phyloP scores from a whole-genome alignment of 2,329 filamentous ascomycete genomes.

The Sordariomycetes sp. region DNA sequence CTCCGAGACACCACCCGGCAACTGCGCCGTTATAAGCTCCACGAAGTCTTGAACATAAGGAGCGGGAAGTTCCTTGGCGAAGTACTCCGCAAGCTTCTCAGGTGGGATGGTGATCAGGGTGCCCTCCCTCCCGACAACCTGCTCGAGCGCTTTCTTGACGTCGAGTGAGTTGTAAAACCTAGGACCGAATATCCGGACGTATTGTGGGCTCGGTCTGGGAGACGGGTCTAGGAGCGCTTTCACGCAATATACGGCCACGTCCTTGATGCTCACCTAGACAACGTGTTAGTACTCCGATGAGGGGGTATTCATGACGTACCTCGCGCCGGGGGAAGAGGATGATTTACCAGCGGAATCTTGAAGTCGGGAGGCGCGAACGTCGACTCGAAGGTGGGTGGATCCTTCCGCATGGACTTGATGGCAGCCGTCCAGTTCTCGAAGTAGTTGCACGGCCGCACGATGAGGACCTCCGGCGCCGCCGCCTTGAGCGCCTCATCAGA shows the following conservation, averaged over 20 bases:
- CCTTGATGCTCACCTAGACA: slow-evolving; percentile 16
- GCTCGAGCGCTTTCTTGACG: slow-evolving; percentile 15
- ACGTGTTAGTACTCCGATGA: background rate
- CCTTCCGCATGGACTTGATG: slow-evolving; percentile 7
- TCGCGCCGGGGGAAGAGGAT: background rate
- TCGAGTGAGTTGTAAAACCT: slow-evolving; percentile 16
- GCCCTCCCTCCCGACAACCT: slow-evolving; percentile 14
- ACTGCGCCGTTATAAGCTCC: slow-evolving; percentile 14
- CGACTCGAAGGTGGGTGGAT: slow-evolving; percentile 15
- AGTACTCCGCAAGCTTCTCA: slow-evolving; percentile 14
- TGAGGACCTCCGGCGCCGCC: slow-evolving; percentile 12
- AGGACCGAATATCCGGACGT: slow-evolving; percentile 17
- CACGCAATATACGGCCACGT: slow-evolving; percentile 16
- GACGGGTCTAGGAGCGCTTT: slow-evolving; percentile 10
- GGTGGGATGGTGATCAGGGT: slow-evolving; percentile 12
- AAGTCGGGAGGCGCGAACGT: slow-evolving; percentile 13
- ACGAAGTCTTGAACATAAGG: slow-evolving; percentile 14
- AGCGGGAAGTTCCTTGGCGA: slow-evolving; percentile 11
- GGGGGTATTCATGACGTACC: background rate
- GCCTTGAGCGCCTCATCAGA: slow-evolving; percentile 11
- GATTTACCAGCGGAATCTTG: slow-evolving; percentile 20
- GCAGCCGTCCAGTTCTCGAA: slow-evolving; percentile 10
- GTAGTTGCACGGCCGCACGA: slow-evolving; percentile 12
- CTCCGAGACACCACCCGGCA: slow-evolving; percentile 15
- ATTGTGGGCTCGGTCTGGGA: slow-evolving; percentile 7